phyloP scores from a whole-genome alignment of 768 basidiomycete species.

The Serendipita vermifera region DNA sequence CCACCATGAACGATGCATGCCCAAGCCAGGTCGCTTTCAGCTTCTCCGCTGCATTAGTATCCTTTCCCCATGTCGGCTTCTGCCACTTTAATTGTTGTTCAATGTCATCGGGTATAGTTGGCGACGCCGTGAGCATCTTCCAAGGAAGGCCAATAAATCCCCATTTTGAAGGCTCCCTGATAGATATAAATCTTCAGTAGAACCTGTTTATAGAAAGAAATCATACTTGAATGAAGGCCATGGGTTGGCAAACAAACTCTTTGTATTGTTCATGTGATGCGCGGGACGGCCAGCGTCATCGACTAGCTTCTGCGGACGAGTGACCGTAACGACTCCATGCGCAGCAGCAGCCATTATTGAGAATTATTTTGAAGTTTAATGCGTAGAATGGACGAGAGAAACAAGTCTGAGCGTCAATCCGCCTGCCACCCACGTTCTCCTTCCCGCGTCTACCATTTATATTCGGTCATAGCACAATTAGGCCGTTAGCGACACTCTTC shows the following conservation, averaged over 20 bases:
- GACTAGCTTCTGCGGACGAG: neutral
- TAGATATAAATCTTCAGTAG: neutral
- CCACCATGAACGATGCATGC: slow-evolving; percentile 42
- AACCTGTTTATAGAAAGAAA: neutral
- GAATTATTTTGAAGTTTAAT: neutral
- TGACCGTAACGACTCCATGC: neutral
- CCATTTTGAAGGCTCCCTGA: neutral
- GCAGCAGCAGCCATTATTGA: neutral
- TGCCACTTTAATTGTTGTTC: neutral
- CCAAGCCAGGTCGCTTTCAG: slow-evolving; percentile 45
- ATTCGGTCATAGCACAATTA: neutral
- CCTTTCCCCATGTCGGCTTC: slow-evolving; percentile 20
- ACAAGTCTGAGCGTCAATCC: neutral
- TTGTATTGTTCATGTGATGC: slow-evolving; percentile 2
- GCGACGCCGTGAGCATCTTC: neutral
- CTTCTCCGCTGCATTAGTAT: slow-evolving; percentile 1
- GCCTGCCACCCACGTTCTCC: neutral
- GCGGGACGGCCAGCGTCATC: neutral
- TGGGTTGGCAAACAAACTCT: slow-evolving; percentile 7
- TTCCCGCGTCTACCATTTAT: neutral
- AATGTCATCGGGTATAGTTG: neutral
- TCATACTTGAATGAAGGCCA: slow-evolving; percentile 2
- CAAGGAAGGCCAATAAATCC: neutral
- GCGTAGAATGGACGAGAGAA: neutral
- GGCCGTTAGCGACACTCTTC: too few relatives aligned